These are phyloP conservation scores for Areca catechu DNA, from an alignment of 176 grass and related monocot genomes.

Conservation along the genomic window DNA sequence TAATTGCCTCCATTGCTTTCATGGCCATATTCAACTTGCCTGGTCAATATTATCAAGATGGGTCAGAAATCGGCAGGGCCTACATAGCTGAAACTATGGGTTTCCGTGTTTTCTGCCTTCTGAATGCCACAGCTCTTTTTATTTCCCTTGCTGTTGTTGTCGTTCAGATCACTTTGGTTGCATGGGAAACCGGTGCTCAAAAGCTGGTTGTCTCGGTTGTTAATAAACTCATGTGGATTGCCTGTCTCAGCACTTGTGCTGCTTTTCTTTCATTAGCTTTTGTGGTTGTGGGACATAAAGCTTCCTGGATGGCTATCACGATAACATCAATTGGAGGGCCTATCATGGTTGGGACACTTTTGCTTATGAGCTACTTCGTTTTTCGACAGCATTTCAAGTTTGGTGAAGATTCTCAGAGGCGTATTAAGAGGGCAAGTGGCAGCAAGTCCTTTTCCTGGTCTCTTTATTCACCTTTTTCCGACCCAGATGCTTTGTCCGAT, in stretches of 20 bases:
- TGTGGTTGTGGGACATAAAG: constrained; percentile 71
- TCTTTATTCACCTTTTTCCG: constrained; percentile 53
- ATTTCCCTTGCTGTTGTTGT: constrained; percentile 97
- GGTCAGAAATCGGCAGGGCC: constrained; percentile 22
- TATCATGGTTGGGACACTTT: constrained; percentile 77
- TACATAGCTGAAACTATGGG: constrained; percentile 40
- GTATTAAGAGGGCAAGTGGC: constrained; percentile 62
- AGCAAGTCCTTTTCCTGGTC: constrained; percentile 99
- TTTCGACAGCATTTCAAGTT: constrained; percentile 67
- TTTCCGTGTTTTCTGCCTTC: constrained; percentile 76
- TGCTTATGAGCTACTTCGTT: constrained; percentile 74
- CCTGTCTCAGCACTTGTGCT: constrained; percentile 78
- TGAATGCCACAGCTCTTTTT: constrained; percentile 83
- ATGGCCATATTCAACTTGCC: constrained; percentile 93
- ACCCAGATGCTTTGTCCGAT: constrained; percentile 87
- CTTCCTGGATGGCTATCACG: constrained; percentile 80
- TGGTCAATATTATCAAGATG: constrained; percentile 50
- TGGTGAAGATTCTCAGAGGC: constrained; percentile 64
- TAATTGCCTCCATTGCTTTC: constrained; percentile 96
- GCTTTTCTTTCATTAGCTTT: constrained; percentile 91
- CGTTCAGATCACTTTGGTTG: constrained; percentile 92
- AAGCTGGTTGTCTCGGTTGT: constrained; percentile 80
- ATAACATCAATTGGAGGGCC: constrained; percentile 73
- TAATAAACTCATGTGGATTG: constrained; percentile 96
- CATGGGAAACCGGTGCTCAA: constrained; percentile 92